Base-by-base conservation (phyloP, 257 asterid species). In the Salvia rosmarinus region DNA sequence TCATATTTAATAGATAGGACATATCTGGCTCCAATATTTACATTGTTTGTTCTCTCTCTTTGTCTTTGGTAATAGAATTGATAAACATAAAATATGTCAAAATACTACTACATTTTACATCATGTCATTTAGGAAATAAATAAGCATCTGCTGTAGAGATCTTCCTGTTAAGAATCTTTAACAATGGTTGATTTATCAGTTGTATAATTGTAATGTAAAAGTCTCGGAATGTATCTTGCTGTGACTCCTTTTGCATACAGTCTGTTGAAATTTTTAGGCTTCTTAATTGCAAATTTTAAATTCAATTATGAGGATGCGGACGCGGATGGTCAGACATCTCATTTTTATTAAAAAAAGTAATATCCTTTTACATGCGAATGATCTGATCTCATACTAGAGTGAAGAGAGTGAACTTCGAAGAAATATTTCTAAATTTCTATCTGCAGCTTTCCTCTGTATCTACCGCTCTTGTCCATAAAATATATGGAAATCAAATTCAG, bases 251-350 rank as follows among this genome's bases (percentile, higher is more conserved):
- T 64, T 44, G 11, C 43, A 43, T 28, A 7, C 64, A 34, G 25
- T 43, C n/a, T n/a, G n/a, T n/a, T n/a, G n/a, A 3, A 9, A 28
- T 25, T 25, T 2, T 19, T 10, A 17, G 37, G 64, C 5, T 52
- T 34, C 21, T 28, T 64, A 13, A 42, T n/a, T 42, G 34, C 34
- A 51, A 42, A 35, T 14, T 47, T 73, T 34, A 12, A 14, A 54
- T 17, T 74, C 17, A 51, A 42, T 19, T 12, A 51, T 4, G 30
- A 14, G 57, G 16, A 51, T 50, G 77, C 7, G 4, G 42, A 63
- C 21, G 77, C 7, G 4, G 42, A 63, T 10, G 52, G 37, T 28
- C 21, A 32, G 42, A 44, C 47, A 25, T 49, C 43, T 67, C 73
- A 21, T 50, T 51, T 49, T 13, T 28, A 16, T 54, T 17, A 30